These are phyloP conservation scores for Kodamaea neixiangensis DNA, from an alignment of 805 yeast genomes.

Conservation along the genomic window DNA sequence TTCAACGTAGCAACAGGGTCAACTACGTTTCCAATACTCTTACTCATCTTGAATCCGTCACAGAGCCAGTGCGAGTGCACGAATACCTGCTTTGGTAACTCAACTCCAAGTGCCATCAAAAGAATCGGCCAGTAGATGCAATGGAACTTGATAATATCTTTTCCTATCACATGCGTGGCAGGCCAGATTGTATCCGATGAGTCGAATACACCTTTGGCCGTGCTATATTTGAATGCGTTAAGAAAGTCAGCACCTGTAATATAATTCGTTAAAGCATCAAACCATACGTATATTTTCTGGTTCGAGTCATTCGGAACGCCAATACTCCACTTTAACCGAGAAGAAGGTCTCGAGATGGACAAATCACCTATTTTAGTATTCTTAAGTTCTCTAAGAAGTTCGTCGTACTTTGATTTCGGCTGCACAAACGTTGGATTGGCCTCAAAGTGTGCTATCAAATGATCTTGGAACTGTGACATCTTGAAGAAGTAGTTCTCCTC, in stretches of 20 bases:
- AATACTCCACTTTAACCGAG: slow-evolving; percentile 86
- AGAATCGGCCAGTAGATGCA: slow-evolving; percentile 94
- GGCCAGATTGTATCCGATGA: slow-evolving; percentile 48
- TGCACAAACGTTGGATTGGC: slow-evolving; percentile 58
- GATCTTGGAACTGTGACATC: slow-evolving; percentile 58
- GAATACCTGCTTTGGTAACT: slow-evolving; percentile 69
- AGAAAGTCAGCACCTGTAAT: slow-evolving; percentile 67
- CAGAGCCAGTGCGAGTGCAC: slow-evolving; percentile 96
- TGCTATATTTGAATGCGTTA: slow-evolving; percentile 14
- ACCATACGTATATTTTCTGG: slow-evolving; percentile 93
- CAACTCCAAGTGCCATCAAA: slow-evolving; percentile 75
- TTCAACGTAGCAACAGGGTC: slow-evolving; percentile 75
- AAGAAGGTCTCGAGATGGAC: slow-evolving; percentile 82
- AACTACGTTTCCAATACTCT: slow-evolving; percentile 88
- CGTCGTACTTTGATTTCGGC: slow-evolving; percentile 59
- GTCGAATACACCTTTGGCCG: slow-evolving; percentile 7
- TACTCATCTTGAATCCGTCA: slow-evolving; percentile 91
- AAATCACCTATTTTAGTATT: slow-evolving; percentile 57
- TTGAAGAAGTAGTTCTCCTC: slow-evolving; percentile 89
- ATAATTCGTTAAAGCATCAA: slow-evolving; percentile 90
- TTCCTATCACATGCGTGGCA: slow-evolving; percentile 84
- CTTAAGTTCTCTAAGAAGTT: slow-evolving; percentile 60
- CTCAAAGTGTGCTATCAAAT: slow-evolving; percentile 51
- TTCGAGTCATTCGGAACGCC: slow-evolving; percentile 76
- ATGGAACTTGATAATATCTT: slow-evolving; percentile 88